These are phyloP conservation scores for Tuber aestivum DNA, from an alignment of 495 filamentous ascomycete species.

Conservation along the genomic window DNA sequence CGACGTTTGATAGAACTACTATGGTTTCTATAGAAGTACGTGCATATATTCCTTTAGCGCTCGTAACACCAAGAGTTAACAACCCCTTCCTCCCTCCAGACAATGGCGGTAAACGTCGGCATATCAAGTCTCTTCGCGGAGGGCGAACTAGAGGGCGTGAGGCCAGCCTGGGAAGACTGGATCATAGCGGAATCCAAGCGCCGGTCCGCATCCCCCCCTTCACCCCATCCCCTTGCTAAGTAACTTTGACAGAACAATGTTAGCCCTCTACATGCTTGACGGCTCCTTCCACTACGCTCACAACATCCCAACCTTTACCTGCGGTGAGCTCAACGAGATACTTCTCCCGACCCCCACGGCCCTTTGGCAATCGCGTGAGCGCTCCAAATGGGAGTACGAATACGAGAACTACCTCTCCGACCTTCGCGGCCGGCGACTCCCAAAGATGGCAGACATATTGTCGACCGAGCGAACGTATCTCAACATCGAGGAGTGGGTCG, in stretches of 20 bases:
- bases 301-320: slow-evolving; percentile 23
- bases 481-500: slow-evolving; percentile 29
- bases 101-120: slow-evolving; percentile 30
- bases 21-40: slow-evolving; percentile 33
- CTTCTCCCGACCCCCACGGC: slow-evolving; percentile 23
- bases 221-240: background rate
- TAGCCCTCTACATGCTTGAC: slow-evolving; percentile 29
- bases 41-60: background rate
- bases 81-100: slow-evolving; percentile 17
- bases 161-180: slow-evolving; percentile 37
- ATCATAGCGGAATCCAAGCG: slow-evolving; percentile 37
- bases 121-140: slow-evolving; percentile 23
- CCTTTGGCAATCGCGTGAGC: slow-evolving; percentile 31
- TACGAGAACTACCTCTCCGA: slow-evolving; percentile 28
- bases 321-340: slow-evolving; percentile 21
- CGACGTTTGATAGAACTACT: slow-evolving; percentile 19
- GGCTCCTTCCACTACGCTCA: slow-evolving; percentile 33
- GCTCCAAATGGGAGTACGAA: slow-evolving; percentile 27
- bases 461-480: slow-evolving; percentile 1
- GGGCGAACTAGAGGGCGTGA: slow-evolving; percentile 19
- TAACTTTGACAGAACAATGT: slow-evolving; percentile 18
- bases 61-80: background rate
- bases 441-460: slow-evolving; percentile 24
- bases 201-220: slow-evolving; percentile 16
- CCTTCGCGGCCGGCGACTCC: slow-evolving; percentile 21